Base-by-base conservation (phyloP, 2,329 filamentous ascomycete species). In the Juglanconis oblonga region DNA sequence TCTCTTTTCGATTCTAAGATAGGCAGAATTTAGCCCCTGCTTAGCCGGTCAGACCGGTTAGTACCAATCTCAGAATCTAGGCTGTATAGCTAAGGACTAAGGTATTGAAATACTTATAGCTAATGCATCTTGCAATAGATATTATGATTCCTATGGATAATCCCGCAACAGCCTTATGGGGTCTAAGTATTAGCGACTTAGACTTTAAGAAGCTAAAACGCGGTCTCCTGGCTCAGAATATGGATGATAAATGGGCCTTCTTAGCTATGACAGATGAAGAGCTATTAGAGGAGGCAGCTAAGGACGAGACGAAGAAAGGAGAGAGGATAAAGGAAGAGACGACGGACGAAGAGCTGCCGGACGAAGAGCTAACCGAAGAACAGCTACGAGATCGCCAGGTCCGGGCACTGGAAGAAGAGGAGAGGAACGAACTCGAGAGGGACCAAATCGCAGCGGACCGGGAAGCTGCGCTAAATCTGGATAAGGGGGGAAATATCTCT, bases 181-280 rank as follows among this genome's bases (percentile, higher is more conserved):
- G 31, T 36, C 31, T 52, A 7, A 35, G 3, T 45, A 17, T 57
- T 13, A 57, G 47, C 14, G 24, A 51, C 6, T 3, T n/a, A 57
- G 55, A 57, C 48, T 57, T 57, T 10, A 31, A 31, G 11, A 33
- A 31, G 48, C 48, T 57, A 9, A 57, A 57, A 57, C 38, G 38
- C 48, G 38, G 48, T 14, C 4, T 31, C n/a, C 24, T 1, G 31
- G 8, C 32, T 57, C 31, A 17, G 40, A 11, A 36, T 45, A 47
- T 52, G 48, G 55, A 57, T 52, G 36, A 52, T n/a, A 45, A 31
- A 45, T 57, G 48, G 55, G 29, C 11, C 35, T 57, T 57, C 2
- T 5, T 45, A 14, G 14, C n/a, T 17, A 52, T 57, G 38, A 51
- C 31, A 2, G 55, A 57, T 45, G 14, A 52, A 47, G 48, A 57